phyloP scores from a whole-genome alignment of 2,329 filamentous ascomycete species.

The Keithomyces neogunnii region DNA sequence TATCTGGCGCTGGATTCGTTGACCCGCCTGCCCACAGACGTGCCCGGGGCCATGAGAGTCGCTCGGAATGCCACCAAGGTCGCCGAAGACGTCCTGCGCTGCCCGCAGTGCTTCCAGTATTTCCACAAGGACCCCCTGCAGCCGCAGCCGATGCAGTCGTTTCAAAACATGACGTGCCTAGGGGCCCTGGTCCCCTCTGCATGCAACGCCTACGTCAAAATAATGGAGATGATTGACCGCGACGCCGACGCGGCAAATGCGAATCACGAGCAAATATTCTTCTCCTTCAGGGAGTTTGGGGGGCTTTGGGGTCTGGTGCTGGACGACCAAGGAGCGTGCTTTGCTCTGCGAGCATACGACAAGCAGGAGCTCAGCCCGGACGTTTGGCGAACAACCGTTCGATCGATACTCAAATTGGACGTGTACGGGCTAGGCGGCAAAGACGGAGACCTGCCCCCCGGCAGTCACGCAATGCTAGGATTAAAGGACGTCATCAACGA shows the following conservation, averaged over 20 bases:
- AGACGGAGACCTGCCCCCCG: conserved; percentile 2
- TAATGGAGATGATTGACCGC: conserved; percentile 46
- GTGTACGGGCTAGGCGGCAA: conserved; percentile 41
- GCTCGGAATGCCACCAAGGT: conserved; percentile 38
- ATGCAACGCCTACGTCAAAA: conserved; percentile 46
- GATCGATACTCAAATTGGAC: conserved; percentile 46
- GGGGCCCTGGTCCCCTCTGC: conserved; percentile 49
- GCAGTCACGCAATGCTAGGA: conserved; percentile 32
- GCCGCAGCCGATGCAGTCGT: conserved; percentile 36
- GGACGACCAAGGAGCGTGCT: conserved; percentile 17
- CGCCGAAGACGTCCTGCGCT: conserved; percentile 44
- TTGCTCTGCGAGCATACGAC: conserved; percentile 15
- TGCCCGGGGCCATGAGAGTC: conserved; percentile 37
- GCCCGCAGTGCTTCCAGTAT: conserved; percentile 37
- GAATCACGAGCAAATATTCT: conserved; percentile 32
- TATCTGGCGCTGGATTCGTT: conserved; percentile 44
- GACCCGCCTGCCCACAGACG: conserved; percentile 34
- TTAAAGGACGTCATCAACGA: conserved; percentile 44
- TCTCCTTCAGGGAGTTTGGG: conserved; percentile 38
- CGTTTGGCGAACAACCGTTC: conserved; percentile 45
- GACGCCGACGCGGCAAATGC: conserved; percentile 36
- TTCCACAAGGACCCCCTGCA: conserved; percentile 23
- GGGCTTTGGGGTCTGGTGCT: conserved; percentile 36
- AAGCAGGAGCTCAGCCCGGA: conserved; percentile 39
- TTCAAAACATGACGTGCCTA: conserved; percentile 52